Percentiles rank a stretch among this genome's conserved stretches.
phyloP scores from a whole-genome alignment of 1,284 basidiomycete genomes.

The Xerocomus amazonicus region DNA sequence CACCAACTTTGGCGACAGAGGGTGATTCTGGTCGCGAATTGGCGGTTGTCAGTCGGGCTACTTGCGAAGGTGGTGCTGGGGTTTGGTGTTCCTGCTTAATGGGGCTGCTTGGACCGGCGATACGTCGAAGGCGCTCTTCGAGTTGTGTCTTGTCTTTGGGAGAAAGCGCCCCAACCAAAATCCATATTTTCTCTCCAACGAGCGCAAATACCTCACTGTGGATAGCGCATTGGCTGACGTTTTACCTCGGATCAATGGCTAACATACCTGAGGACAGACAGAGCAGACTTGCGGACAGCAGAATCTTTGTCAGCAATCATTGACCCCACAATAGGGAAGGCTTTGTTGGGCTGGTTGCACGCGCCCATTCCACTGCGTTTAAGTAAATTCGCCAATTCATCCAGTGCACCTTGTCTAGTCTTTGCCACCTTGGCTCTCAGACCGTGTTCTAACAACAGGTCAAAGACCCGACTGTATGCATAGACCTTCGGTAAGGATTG shows the following conservation, averaged over 20 bases:
- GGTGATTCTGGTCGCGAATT: slow-evolving; percentile 56
- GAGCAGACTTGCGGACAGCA: slow-evolving; percentile 78
- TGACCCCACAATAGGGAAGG: slow-evolving; percentile 75
- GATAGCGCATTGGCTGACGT: slow-evolving; percentile 8
- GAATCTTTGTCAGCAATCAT: slow-evolving; percentile 90
- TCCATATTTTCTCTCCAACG: slow-evolving; percentile 85
- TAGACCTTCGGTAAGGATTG: slow-evolving; percentile 76
- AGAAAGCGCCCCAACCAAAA: slow-evolving; percentile 70
- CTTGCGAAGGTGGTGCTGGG: slow-evolving; percentile 37
- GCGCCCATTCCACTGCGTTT: slow-evolving; percentile 82
- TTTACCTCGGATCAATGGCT: slow-evolving; percentile 1
- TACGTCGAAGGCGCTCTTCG: slow-evolving; percentile 84
- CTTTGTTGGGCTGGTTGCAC: slow-evolving; percentile 72
- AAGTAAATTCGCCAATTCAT: slow-evolving; percentile 76
- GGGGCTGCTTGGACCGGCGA: slow-evolving; percentile 60
- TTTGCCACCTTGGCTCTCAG: slow-evolving; percentile 88
- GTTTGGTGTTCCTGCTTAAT: slow-evolving; percentile 42
- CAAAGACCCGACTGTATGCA: slow-evolving; percentile 88
- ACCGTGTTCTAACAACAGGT: slow-evolving; percentile 82
- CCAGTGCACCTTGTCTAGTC: slow-evolving; percentile 80
- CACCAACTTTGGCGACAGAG: slow-evolving; percentile 41
- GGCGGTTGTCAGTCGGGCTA: slow-evolving; percentile 51
- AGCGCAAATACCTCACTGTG: slow-evolving; percentile 77
- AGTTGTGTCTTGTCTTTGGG: slow-evolving; percentile 89
- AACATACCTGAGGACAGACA: slow-evolving; percentile 66